Base-by-base conservation (phyloP, 2,329 filamentous ascomycete genomes). In the Paecilomyces variotii region DNA sequence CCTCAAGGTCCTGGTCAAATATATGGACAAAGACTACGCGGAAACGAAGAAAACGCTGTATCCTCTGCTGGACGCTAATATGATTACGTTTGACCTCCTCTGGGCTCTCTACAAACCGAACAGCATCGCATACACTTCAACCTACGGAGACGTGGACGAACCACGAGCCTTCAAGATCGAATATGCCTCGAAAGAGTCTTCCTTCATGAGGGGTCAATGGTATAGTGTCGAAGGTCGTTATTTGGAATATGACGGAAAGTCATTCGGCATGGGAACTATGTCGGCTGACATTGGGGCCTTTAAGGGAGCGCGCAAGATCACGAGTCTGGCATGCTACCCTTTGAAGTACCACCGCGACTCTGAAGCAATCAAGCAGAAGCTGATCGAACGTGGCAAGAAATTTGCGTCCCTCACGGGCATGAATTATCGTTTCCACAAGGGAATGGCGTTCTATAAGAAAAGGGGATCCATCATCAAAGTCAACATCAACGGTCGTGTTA, bases 31-130 rank as follows among this genome's bases (percentile, higher is more conserved):
- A 60, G 92, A 96, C 72, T 96, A 90, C 67, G 84, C 85, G 1
- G 82, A 89, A 19, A 86, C 82, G 34, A 92, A 93, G 70, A 90
- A 91, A 72, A 89, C 87, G 1, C 80, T 96, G 0, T 87, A 91
- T 64, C 89, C 90, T 0, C 84, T 96, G 75, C 79, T 96, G 1
- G 84, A 91, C 62, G 88, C 87, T 32, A 90, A 90, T 7, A 85
- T 91, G 52, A 95, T 96, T 70, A 95, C 90, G 0, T 96, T 92
- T 65, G 90, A 96, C 59, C 81, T 95, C 2, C 78, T 95, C 0
- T 96, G 91, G 91, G 90, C 91, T 0, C 76, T 96, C 2, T 95
- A 89, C 82, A 95, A 94, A 68, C 91, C 91, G 0, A 89, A 91
- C 66, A 91, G 89, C 0, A 83, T 96, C 24, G 87, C 85, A 0